Evolutionary conservation across 257 asterid genomes (phyloP), one percentile per base, ranked within the genome.

Genomic region (Primulina huaijiensis): DNA sequence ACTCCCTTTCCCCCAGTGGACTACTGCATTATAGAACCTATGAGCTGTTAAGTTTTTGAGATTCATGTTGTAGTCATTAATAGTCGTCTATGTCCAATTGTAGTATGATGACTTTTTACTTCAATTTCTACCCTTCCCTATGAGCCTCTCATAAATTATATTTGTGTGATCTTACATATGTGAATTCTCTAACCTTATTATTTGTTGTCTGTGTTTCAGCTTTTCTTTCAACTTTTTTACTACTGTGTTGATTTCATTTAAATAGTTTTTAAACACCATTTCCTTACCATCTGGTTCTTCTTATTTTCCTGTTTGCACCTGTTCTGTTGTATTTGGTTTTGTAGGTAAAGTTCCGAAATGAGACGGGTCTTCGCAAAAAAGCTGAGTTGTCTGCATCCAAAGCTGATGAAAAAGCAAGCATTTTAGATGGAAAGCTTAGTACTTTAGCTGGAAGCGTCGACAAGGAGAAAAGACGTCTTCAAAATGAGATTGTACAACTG

Each of bases 351-450:
- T 87, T 83, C 70, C 87, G 71, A 78, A 84, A 81, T 16, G 99
- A 91, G 87, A 86, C 73, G 82, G 89, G 81, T 73, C 85, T 80
- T 74, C 95, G 96, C 64, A 82, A 58, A 79, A 94, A 89, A 56
- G 90, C 96, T 20, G 97, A 87, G 80, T 78, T 89, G 58, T 81
- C 88, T 67, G 93, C 93, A 59, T 84, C 87, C 76, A 79, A 81
- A 70, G 84, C 97, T 81, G 95, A 89, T 79, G 97, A 89, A 77
- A 91, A 78, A 84, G 88, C 96, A 69, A 76, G 82, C 62, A 58
- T 79, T 55, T 75, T 81, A 72, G 93, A 94, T 87, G 93, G 77
- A 67, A 89, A 89, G 73, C 81, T 91, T 35, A 78, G 68, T 43
- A 81, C 76, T 67, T 67, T 91, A 53, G 86, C 97, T 55, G 85